phyloP scores from a whole-genome alignment of 805 yeast genomes.

The Lipomyces sp. region DNA sequence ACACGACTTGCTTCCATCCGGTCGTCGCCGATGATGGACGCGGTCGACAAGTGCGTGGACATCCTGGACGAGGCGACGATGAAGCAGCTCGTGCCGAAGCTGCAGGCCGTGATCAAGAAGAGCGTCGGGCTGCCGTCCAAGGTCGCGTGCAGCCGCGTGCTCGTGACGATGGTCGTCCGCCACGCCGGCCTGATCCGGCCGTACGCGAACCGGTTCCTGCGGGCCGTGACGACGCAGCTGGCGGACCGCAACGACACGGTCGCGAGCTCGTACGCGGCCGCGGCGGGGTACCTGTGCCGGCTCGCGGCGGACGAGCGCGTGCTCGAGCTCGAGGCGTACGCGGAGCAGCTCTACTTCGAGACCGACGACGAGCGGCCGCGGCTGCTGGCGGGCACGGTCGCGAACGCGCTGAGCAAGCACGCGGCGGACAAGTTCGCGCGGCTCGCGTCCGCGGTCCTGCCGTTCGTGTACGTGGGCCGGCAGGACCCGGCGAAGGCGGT shows the following conservation, averaged over 20 bases:
- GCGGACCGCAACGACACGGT: constrained; percentile 71
- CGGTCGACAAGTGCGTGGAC: constrained; percentile 68
- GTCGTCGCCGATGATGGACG: constrained; percentile 83
- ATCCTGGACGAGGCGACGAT: constrained; percentile 51
- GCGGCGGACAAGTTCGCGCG: constrained; percentile 64
- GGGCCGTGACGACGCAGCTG: constrained; percentile 55
- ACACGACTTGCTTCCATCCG: constrained; percentile 70
- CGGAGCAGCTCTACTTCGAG: constrained; percentile 60
- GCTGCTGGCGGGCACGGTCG: constrained; percentile 37
- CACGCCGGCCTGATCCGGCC: constrained; percentile 47
- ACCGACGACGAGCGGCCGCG: constrained; percentile 46
- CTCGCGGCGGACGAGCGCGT: constrained; percentile 53
- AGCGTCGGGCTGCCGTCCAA: constrained; percentile 91
- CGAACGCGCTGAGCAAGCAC: constrained; percentile 61
- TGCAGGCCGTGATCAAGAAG: constrained; percentile 56
- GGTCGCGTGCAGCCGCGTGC: constrained; percentile 72
- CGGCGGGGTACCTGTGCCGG: constrained; percentile 75
- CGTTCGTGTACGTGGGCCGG: constrained; percentile 74
- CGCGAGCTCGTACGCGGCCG: constrained; percentile 68
- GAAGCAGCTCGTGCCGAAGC: constrained; percentile 48
- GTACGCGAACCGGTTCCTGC: constrained; percentile 62
- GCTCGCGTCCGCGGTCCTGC: constrained; percentile 63
- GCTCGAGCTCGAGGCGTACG: constrained; percentile 50
- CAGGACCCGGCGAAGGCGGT: constrained; percentile 56
- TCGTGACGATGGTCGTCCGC: constrained; percentile 61